Evolutionary conservation across 495 filamentous ascomycete genomes (phyloP).

Genomic region (Pseudevernia furfuracea): DNA sequence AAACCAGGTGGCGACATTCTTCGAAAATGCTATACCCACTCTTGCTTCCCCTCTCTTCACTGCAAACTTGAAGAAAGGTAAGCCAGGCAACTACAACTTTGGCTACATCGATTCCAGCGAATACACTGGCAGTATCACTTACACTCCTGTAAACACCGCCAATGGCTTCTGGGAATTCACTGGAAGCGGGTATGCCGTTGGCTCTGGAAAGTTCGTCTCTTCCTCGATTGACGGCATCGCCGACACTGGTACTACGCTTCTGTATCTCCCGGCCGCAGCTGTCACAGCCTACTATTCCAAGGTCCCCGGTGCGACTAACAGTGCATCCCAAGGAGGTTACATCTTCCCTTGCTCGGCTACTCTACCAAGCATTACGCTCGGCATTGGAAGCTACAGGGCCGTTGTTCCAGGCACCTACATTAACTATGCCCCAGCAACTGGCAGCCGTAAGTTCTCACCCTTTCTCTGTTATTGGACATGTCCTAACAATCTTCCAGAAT

Average conservation of each 20-base stretch:
- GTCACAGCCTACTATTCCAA: slow-evolving; percentile 57
- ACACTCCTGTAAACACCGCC: slow-evolving; percentile 47
- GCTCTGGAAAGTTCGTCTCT: slow-evolving; percentile 34
- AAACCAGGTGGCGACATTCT: slow-evolving; percentile 57
- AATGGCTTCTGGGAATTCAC: slow-evolving; percentile 69
- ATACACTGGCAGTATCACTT: slow-evolving; percentile 57
- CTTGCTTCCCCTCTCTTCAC: slow-evolving; percentile 61
- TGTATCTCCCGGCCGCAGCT: slow-evolving; percentile 51
- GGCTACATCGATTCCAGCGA: slow-evolving; percentile 59
- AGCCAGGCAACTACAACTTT: slow-evolving; percentile 64
- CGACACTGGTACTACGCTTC: slow-evolving; percentile 68
- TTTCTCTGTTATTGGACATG: not conserved
- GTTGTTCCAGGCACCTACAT: slow-evolving; percentile 40
- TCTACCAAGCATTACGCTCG: slow-evolving; percentile 56
- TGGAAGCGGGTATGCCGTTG: slow-evolving; percentile 53
- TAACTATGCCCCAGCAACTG: slow-evolving; percentile 38
- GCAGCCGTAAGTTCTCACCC: slow-evolving; percentile 27
- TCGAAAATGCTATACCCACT: slow-evolving; percentile 55
- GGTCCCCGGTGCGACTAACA: slow-evolving; percentile 45
- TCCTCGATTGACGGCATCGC: slow-evolving; percentile 45
- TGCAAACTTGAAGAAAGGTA: slow-evolving; percentile 55
- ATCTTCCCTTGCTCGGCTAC: slow-evolving; percentile 55
- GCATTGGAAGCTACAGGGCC: slow-evolving; percentile 43
- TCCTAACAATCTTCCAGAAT: slow-evolving; percentile 33
- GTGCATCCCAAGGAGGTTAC: slow-evolving; percentile 51